Evolutionary conservation across 306 rosid genomes (phyloP), one percentile per base, ranked within the genome.

Genomic region (Boehmeria nivea): DNA sequence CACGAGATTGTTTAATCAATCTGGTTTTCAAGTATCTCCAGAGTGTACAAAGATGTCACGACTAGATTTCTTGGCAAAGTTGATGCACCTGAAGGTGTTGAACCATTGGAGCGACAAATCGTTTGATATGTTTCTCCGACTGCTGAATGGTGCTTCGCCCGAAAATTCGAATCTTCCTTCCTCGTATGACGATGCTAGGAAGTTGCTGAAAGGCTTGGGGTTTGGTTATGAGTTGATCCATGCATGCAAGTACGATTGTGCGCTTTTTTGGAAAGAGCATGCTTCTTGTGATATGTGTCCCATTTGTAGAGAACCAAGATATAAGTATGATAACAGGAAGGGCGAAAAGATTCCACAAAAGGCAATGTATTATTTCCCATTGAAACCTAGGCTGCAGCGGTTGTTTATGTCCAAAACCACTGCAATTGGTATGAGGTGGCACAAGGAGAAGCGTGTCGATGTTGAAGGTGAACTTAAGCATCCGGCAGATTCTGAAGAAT

Each of bases 211-310:
- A 42, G 26, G 17, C 18, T 18, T 58, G 0, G 63, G 52, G 4
- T 27, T 43, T 15, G 52, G 27, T 2, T 18, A 58, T 11, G 8
- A 58, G 31, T 24, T 11, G 17, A 58, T 58, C 33, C 6, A 58
- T 15, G 52, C 38, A 0, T 54, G 61, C 6, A 39, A 40, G 47
- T 19, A 57, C 24, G 61, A 57, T 5, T 57, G 36, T 38, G 19
- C 6, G 12, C 3, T 57, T 3, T 39, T 57, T 22, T 57, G 43
- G 36, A 57, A 57, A 18, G 50, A 16, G 4, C 17, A 38, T 39
- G 22, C 17, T 22, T 10, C 18, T 4, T 0, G 28, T 12, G n/a
- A 13, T 2, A 23, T 13, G 0, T 57, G 61, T 23, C 50, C 62
- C 2, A 6, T 3, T 10, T 57, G 62, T 57, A 50, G 6, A 7